Percentiles rank a stretch among this genome's conserved stretches.
phyloP scores from a whole-genome alignment of 2,329 filamentous ascomycete species.

The Colletotrichum spaethianum region DNA sequence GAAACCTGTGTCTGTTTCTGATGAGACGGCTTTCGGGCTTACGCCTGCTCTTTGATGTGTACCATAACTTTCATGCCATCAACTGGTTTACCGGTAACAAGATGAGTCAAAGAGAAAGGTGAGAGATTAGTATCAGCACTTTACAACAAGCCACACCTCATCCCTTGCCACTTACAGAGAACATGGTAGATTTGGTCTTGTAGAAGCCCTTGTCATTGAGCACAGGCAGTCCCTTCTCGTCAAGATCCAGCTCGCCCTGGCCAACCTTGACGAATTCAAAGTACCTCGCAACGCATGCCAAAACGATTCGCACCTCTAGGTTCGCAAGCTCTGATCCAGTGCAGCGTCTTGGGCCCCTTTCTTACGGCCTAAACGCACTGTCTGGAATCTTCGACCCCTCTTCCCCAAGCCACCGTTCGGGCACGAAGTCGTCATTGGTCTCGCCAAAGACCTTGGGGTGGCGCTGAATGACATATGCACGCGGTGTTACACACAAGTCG shows the following conservation, averaged over 20 bases:
- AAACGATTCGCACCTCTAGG: conserved; percentile 23
- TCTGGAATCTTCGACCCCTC: conserved; percentile 30
- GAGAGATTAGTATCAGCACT: neutral
- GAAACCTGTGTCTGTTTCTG: neutral
- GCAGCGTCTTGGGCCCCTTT: conserved; percentile 29
- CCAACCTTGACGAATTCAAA: conserved; percentile 38
- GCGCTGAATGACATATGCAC: conserved; percentile 51
- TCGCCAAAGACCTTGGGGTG: conserved; percentile 52
- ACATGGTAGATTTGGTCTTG: conserved; percentile 34
- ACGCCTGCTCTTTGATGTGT: conserved; percentile 17
- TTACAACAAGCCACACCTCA: neutral
- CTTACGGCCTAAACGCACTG: conserved; percentile 30
- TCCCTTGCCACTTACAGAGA: conserved; percentile 9
- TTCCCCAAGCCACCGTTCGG: conserved; percentile 55
- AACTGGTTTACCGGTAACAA: conserved; percentile 34
- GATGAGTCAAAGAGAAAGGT: conserved; percentile 8
- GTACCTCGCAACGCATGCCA: conserved; percentile 27
- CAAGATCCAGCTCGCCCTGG: conserved; percentile 33
- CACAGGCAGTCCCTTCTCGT: conserved; percentile 18
- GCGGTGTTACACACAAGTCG: conserved; percentile 52
- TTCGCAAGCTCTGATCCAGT: conserved; percentile 34
- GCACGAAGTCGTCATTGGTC: conserved; percentile 52
- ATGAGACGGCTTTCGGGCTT: neutral
- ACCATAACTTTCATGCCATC: conserved; percentile 35
- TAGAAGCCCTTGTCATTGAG: conserved; percentile 32